Conservation (phyloP, 1,284 basidiomycete species). For the Ustilago vetiveriae region DNA sequence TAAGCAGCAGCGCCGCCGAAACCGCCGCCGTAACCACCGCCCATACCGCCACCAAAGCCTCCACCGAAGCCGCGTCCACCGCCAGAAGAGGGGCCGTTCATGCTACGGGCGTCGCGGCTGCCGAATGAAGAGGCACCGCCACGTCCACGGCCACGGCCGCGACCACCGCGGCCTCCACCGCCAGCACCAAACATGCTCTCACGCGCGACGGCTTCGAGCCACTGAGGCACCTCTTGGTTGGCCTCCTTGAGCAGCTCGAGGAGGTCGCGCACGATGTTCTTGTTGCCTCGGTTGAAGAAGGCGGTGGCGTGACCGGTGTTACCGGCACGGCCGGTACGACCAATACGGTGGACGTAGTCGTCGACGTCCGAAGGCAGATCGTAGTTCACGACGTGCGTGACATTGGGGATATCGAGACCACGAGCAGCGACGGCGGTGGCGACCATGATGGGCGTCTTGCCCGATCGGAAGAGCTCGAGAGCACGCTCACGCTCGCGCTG, state of each 20-base stretch:
- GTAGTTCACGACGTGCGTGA: slow-evolving; percentile 98
- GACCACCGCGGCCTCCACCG: slow-evolving; percentile 71
- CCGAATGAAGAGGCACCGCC: slow-evolving; percentile 67
- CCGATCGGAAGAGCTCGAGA: slow-evolving; percentile 92
- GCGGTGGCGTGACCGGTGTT: slow-evolving; percentile 90
- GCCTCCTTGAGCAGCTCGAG: slow-evolving; percentile 93
- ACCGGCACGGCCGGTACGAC: slow-evolving; percentile 98
- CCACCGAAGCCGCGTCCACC: slow-evolving; percentile 54
- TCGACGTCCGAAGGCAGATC: slow-evolving; percentile 99
- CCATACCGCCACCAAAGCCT: slow-evolving; percentile 47
- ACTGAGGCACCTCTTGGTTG: slow-evolving; percentile 93
- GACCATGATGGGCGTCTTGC: slow-evolving; percentile 93
- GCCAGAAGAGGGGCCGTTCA: slow-evolving; percentile 54
- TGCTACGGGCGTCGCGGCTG: slow-evolving; percentile 65
- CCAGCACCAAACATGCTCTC: slow-evolving; percentile 79
- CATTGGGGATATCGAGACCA: slow-evolving; percentile 99
- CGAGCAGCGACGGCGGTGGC: slow-evolving; percentile 98
- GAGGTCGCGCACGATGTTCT: slow-evolving; percentile 85
- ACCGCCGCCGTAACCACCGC: slow-evolving; percentile 42
- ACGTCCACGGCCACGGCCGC: slow-evolving; percentile 73
- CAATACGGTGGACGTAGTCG: slow-evolving; percentile 72
- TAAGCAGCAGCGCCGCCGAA: slow-evolving; percentile 33
- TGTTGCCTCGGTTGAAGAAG: slow-evolving; percentile 70
- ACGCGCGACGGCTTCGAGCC: slow-evolving; percentile 86
- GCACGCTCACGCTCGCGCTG: slow-evolving; percentile 97